Evolutionary conservation across 2,329 filamentous ascomycete genomes (phyloP), one percentile per base, ranked within the genome.

Genomic region (Ophiostoma tasmaniense): DNA sequence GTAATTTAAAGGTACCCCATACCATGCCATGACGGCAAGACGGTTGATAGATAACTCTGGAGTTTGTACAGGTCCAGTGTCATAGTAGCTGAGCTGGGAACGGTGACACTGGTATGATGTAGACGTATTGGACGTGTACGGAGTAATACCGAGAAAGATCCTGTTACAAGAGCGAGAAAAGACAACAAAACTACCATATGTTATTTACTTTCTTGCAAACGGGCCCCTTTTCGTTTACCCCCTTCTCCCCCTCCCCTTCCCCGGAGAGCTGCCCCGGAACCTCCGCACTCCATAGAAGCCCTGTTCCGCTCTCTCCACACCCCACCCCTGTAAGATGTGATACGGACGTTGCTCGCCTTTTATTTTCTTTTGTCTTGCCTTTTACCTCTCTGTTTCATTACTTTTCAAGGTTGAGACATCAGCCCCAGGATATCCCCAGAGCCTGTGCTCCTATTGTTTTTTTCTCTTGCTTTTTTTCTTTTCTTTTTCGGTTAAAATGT

Each of bases 361-460:
- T 55, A n/a, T 55, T 55, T 55, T 39, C 37, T 39, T 13, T 39
- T 39, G 11, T 39, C 37, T 39, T 55, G 20, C 50, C 50, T 55
- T 55, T 4, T 62, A 28, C 33, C 20, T 25, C 35, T 42, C 3
- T 22, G 37, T 42, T 8, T 37, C 22, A 6, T 64, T 25, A 5
- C 33, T 39, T 37, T 17, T 25, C 4, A 55, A 17, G n/a, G n/a
- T 11, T 55, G 50, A 55, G 50, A 55, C 50, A 55, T 55, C 50
- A 55, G 50, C 50, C 50, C 50, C 50, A 55, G 50, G 50, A 55
- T 55, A 55, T 55, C 50, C 50, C 50, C 50, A 45, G 42, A 45
- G 20, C 8, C 37, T 39, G 37, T 13, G 37, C 37, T 39, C 37
- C 11, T 39, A 13, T 39, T 11, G 11, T 39, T 3, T 39, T 11